Evolutionary conservation across 1,139 yeast species (phyloP), one percentile per base, ranked within the genome.

Genomic region (Candida labiduridarum): DNA sequence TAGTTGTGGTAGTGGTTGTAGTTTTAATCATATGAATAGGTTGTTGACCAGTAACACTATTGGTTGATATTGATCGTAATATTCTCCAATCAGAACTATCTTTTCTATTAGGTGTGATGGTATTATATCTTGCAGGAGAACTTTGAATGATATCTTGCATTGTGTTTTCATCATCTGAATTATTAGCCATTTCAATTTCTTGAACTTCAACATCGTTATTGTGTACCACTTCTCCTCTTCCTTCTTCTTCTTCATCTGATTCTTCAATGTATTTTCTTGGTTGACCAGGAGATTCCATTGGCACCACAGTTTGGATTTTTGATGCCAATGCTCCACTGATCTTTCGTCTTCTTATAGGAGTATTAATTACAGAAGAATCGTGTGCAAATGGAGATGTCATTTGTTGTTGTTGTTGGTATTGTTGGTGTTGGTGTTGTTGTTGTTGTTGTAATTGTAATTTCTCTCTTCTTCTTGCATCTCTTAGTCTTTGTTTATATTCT

Each of bases 281-380:
- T 69, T 94, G 99, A 1, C 99, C 99, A 0, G 99, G 98, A 1
- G 97, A 89, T 46, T 90, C 90, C 56, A 82, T 82, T 2, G 98
- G 99, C 25, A 94, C 91, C 0, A 94, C 95, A 16, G 85, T 80
- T 59, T 82, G 87, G 38, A 84, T 81, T 54, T 85, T 82, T 41
- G 83, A 79, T 41, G 87, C 87, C 51, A 87, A 77, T 15, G 85
- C 88, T 1, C 88, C 86, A 44, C 91, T 82, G 48, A 87, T 76
- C 56, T 81, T 83, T 55, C 89, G 76, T 62, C 95, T 80, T 65
- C 92, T 83, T 4, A 82, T 73, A 4, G 96, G 96, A 0, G 96
- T 89, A 59, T 83, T 74, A 4, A 38, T 40, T 47, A 87, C 80
- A 5, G 79, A 76, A 8, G 78, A 69, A 58, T 74, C 79, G 48